These are phyloP conservation scores for Kickxella alabastrina DNA, from an alignment of 192 early-diverging fungal genomes.

Conservation along the genomic window DNA sequence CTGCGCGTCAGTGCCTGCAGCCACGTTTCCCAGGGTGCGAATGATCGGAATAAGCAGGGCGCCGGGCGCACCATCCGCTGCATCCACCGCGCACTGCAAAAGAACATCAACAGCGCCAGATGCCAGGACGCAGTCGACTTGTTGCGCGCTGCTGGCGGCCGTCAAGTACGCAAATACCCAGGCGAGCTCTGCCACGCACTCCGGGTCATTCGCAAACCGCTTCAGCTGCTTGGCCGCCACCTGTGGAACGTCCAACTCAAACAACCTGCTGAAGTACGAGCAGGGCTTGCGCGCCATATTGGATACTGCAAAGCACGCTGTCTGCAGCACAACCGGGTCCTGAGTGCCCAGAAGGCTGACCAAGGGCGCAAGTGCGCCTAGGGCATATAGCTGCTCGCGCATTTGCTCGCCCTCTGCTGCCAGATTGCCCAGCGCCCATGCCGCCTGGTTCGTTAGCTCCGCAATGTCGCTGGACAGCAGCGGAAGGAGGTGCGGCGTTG, in stretches of 20 bases:
- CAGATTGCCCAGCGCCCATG: slow-evolving; percentile 93
- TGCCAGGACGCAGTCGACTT: slow-evolving; percentile 47
- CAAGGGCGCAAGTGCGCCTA: slow-evolving; percentile 72
- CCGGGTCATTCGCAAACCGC: slow-evolving; percentile 28
- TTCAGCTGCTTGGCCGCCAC: slow-evolving; percentile 53
- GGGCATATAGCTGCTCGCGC: slow-evolving; percentile 68
- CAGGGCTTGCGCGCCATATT: slow-evolving; percentile 66
- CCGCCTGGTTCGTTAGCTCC: slow-evolving; percentile 81
- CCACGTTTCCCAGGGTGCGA: slow-evolving; percentile 66
- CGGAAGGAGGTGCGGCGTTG: slow-evolving; percentile 52
- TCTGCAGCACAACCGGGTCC: slow-evolving; percentile 57
- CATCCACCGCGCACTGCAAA: slow-evolving; percentile 5
- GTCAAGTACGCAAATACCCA: slow-evolving; percentile 69
- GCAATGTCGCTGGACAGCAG: slow-evolving; percentile 48
- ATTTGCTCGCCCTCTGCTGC: slow-evolving; percentile 77
- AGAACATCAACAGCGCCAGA: slow-evolving; percentile 32
- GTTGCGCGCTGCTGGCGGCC: slow-evolving; percentile 44
- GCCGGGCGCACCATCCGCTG: slow-evolving; percentile 27
- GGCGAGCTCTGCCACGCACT: slow-evolving; percentile 59
- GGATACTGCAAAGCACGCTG: slow-evolving; percentile 68
- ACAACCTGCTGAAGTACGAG: slow-evolving; percentile 52
- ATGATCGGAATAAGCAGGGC: slow-evolving; percentile 55
- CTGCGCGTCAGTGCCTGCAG: slow-evolving; percentile 60
- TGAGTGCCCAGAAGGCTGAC: slow-evolving; percentile 62
- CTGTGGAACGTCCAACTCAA: slow-evolving; percentile 47